Base-by-base conservation (phyloP, 176 grass and related monocot genomes). In the Avena eriantha region DNA sequence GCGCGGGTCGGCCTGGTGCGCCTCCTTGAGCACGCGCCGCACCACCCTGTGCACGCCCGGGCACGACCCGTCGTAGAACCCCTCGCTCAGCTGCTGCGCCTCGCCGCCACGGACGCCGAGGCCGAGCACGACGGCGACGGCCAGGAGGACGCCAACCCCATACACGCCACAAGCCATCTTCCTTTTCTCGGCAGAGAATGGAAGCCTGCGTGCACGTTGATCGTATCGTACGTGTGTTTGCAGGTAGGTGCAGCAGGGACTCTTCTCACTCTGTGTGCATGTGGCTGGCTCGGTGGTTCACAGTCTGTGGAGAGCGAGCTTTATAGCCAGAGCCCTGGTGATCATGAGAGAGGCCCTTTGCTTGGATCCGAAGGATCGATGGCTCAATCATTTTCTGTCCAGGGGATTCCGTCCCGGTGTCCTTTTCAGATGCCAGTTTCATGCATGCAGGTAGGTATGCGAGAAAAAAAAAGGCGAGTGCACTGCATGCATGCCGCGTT, bases 11-110 rank as follows among this genome's bases (percentile, higher is more conserved):
- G 79, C 86, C 34, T 34, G 19, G 39, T 84, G 90, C 33, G 96
- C 96, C 83, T 84, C 80, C 64, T 86, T 83, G 39, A 98, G 82
- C 63, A 84, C 86, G 26, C 59, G 50, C 35, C 68, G 82, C 29
- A 95, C 96, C 16, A 95, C 33, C 19, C 56, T 41, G 34, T 87
- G 89, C 60, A 89, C 84, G 75, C 41, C 84, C 3, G 96, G 90
- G 86, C 93, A 98, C 36, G 91, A 84, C 58, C 7, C 49, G 24
- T 87, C 84, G 77, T 98, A 98, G 90, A 85, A 92, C 8, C 69
- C 43, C 36, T 78, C 67, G 82, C 26, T 50, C 19, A 95, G 83
- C 67, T 86, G 83, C 67, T 89, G 87, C 85, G 93, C 95, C 56
- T 45, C 49, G 75, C 36, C 77, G 77, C 21, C 12, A 7, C 13